These are phyloP conservation scores for Nemania sp. DNA, from an alignment of 2,329 filamentous ascomycete genomes.

Conservation along the genomic window DNA sequence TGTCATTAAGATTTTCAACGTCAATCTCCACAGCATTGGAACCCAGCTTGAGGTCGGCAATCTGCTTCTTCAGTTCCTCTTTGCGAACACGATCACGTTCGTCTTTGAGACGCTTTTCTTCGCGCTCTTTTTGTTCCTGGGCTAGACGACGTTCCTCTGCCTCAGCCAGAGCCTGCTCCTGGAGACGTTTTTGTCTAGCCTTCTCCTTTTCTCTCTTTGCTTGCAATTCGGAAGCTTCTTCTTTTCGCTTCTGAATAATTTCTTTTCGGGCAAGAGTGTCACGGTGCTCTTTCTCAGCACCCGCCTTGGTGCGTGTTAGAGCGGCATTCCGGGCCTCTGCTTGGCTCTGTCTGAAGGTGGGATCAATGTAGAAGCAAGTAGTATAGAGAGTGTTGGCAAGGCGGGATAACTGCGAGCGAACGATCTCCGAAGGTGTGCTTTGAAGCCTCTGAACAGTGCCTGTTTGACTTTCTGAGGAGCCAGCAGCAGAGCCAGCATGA, in stretches of 20 bases:
- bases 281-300: slow-evolving; percentile 90
- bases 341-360: slow-evolving; percentile 85
- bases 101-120: slow-evolving; percentile 84
- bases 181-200: slow-evolving; percentile 85
- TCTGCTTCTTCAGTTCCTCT: slow-evolving; percentile 92
- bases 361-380: slow-evolving; percentile 95
- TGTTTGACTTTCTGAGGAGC: slow-evolving; percentile 87
- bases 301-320: slow-evolving; percentile 83
- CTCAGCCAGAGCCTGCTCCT: slow-evolving; percentile 88
- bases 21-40: slow-evolving; percentile 82
- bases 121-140: slow-evolving; percentile 93
- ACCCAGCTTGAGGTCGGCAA: slow-evolving; percentile 90
- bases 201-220: slow-evolving; percentile 93
- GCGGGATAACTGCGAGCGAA: slow-evolving; percentile 91
- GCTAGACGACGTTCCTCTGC: slow-evolving; percentile 89
- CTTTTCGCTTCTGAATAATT: slow-evolving; percentile 96
- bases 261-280: slow-evolving; percentile 88
- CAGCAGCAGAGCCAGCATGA: slow-evolving; percentile 83
- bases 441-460: slow-evolving; percentile 93
- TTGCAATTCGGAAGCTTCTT: slow-evolving; percentile 88
- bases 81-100: slow-evolving; percentile 91
- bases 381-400: slow-evolving; percentile 91
- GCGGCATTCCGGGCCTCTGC: slow-evolving; percentile 83
- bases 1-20: slow-evolving; percentile 82
- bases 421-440: slow-evolving; percentile 97